phyloP scores from a whole-genome alignment of 106 monocot species.

The Hemerocallis citrina region DNA sequence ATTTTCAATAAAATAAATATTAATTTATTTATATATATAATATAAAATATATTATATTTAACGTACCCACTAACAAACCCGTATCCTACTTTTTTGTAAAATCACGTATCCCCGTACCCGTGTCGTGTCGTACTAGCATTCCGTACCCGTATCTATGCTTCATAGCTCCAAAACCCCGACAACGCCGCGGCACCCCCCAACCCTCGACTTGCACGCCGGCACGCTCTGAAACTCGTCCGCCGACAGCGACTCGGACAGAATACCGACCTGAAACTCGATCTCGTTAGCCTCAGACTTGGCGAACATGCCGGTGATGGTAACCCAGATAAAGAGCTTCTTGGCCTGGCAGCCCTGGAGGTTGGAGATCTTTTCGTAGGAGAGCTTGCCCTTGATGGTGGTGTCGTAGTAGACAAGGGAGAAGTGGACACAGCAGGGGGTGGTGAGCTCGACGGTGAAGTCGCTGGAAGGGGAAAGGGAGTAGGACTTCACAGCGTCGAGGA shows the following conservation, averaged over 20 bases:
- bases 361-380: conserved; percentile 46
- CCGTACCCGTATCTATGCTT: no score
- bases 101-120: no score
- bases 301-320: conserved; percentile 35
- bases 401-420: conserved; percentile 56
- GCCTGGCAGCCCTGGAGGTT: conserved; percentile 47
- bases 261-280: conserved; percentile 41
- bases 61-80: no score
- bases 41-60: no score
- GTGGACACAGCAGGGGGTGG: conserved; percentile 41
- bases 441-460: conserved; percentile 22
- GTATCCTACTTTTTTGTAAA: no score
- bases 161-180: not conserved
- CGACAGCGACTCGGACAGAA: conserved; percentile 40
- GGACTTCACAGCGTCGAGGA: conserved; percentile 41
- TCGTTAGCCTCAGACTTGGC: conserved; percentile 11
- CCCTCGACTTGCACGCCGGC: conserved; percentile 28
- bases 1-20: no score
- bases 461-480: conserved; percentile 30
- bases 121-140: no score
- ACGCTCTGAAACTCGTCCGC: conserved; percentile 25
- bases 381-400: conserved; percentile 26
- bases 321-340: conserved; percentile 60
- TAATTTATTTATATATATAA: no score
- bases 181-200: not conserved